A percentile compares a stretch with the other conserved stretches of the same genome.
Evolutionary conservation across 768 basidiomycete genomes (phyloP).

Genomic region (Lactifluus subvellereus): DNA sequence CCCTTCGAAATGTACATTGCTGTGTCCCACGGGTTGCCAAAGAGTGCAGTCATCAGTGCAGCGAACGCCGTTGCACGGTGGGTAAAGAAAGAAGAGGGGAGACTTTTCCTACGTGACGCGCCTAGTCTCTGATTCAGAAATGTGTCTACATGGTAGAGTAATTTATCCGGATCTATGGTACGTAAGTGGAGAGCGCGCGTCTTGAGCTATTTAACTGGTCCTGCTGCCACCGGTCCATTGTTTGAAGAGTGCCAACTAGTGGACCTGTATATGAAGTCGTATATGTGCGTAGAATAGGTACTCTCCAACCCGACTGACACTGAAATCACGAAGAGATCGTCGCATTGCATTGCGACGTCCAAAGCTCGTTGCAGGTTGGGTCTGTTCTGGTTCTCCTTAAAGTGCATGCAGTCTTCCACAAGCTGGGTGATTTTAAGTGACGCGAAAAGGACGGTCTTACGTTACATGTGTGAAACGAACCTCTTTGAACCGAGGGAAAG

Average conservation of each 20-base stretch:
- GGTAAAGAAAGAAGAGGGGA: constrained; percentile 83
- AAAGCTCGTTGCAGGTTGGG: constrained; percentile 23
- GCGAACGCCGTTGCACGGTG: constrained; percentile 87
- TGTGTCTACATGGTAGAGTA: constrained; percentile 6
- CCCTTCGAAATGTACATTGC: constrained; percentile 89
- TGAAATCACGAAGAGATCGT: constrained; percentile 22
- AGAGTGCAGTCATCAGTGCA: constrained; percentile 79
- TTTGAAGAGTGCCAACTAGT: constrained; percentile 16
- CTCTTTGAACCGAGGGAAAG: constrained; percentile 9
- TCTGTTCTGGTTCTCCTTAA: constrained; percentile 16
- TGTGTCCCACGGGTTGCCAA: constrained; percentile 76
- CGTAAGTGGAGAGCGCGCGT: neutral
- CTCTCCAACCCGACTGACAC: constrained; percentile 19
- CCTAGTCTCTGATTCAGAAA: constrained; percentile 62
- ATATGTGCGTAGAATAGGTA: constrained; percentile 22
- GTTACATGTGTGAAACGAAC: constrained; percentile 3
- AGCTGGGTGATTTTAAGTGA: neutral
- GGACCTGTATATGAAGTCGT: constrained; percentile 23
- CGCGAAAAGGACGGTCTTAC: neutral
- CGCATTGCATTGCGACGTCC: constrained; percentile 12
- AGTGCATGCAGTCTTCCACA: constrained; percentile 21
- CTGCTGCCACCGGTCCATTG: constrained; percentile 5
- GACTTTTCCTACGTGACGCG: constrained; percentile 80
- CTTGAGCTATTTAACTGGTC: neutral
- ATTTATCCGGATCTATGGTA: neutral